Base-by-base conservation (phyloP, 805 yeast species). In the Ascoidea asiatica region DNA sequence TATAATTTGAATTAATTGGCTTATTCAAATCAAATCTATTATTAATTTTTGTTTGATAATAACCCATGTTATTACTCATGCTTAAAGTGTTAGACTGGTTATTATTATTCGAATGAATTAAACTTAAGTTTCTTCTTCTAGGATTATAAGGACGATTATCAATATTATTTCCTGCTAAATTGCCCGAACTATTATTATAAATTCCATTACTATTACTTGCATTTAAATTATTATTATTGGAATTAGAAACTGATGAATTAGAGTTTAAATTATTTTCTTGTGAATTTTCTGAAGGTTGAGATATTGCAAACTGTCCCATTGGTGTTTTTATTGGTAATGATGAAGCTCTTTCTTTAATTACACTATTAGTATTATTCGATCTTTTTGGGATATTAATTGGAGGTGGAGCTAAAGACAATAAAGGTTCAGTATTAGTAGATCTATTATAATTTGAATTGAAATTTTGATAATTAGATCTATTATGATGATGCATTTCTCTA, bases 331-430 rank as follows among this genome's bases (percentile, higher is more conserved):
- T 11, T 11, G 35, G 15, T 15, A 29, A 11, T 29, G 35, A 3
- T 29, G 35, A 3, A 29, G 35, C 15, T 2, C 33, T 18, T n/a
- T 21, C 18, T 15, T 21, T 8, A 19, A 6, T 21, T 8, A 15
- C n/a, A 21, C 17, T 21, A 21, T 15, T 15, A n/a, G 11, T 39
- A 8, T 55, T 55, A 1, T 66, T 56, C 45, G 64, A 66, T 56
- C 71, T 67, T 48, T 65, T 59, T 40, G 71, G 72, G 48, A 80
- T 67, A 54, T 79, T 79, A 36, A 84, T 78, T 2, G 94, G 94
- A 4, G 94, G 90, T 6, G 94, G 94, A 0, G 95, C 94, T 46
- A 83, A 66, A 39, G 67, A 70, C 48, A 78, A 57, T 44, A 60
- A 63, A 39, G 72, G 69, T 33, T 40, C 47, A n/a, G 47, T 50